Evolutionary conservation across 257 asterid species (phyloP).

Genomic region (Solanum dulcamara): DNA sequence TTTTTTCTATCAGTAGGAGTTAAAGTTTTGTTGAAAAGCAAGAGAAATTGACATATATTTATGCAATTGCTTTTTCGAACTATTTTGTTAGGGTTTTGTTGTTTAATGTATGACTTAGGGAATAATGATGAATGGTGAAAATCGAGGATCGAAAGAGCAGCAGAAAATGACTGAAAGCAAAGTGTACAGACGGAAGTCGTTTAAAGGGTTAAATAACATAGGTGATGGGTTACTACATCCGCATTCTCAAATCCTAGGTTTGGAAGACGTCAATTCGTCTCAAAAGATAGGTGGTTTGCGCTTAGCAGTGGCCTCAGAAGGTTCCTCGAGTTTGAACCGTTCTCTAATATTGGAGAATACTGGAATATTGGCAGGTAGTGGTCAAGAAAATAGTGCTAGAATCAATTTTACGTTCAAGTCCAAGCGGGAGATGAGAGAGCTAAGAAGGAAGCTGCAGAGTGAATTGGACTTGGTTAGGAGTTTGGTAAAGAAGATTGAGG

Average conservation of each 20-base stretch:
- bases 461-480: conserved; percentile 53
- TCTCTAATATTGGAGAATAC: not conserved
- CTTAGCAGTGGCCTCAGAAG: conserved; percentile 34
- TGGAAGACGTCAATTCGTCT: conserved; percentile 26
- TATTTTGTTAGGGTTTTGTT: conserved; percentile 4
- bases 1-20: not conserved
- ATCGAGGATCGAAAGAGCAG: conserved; percentile 44
- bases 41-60: not conserved
- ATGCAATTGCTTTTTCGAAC: not conserved
- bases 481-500: conserved; percentile 63
- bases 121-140: conserved; percentile 40
- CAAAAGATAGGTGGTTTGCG: conserved; percentile 17
- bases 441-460: conserved; percentile 64
- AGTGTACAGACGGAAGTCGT: conserved; percentile 56
- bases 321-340: conserved; percentile 26
- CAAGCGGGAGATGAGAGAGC: conserved; percentile 51
- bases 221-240: conserved; percentile 23
- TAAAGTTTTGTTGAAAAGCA: not conserved
- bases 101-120: conserved; percentile 20
- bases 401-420: conserved; percentile 50
- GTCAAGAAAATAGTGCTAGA: conserved; percentile 48
- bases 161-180: conserved; percentile 43
- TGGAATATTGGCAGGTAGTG: conserved; percentile 20
- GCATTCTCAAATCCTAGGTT: conserved; percentile 19
- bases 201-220: conserved; percentile 32